Conservation (phyloP, 1,284 basidiomycete genomes). For the Ceratobasidium theobromae region DNA sequence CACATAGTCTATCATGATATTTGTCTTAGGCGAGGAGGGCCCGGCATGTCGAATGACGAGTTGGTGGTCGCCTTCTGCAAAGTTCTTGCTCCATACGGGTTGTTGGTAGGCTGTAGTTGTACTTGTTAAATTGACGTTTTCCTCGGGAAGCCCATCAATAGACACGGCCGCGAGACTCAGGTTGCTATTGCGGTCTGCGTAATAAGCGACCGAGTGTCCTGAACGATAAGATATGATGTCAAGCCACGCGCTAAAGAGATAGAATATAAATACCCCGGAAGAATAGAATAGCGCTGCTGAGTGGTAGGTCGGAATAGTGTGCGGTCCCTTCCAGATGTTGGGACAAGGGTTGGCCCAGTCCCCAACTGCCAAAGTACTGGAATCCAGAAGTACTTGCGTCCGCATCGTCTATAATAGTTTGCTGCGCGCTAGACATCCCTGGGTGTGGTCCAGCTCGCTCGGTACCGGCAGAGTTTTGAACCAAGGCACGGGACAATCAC, state of each 20-base stretch:
- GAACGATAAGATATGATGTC: neutral
- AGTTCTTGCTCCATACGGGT: slow-evolving; percentile 23
- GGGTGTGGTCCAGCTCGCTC: no score
- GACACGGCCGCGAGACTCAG: neutral
- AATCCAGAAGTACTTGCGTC: neutral
- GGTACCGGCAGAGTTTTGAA: no score
- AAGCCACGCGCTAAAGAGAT: neutral
- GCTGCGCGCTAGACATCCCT: neutral
- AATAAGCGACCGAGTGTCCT: slow-evolving; percentile 7
- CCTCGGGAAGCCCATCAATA: neutral
- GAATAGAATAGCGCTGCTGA: slow-evolving; percentile 6
- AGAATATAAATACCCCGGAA: slow-evolving; percentile 11
- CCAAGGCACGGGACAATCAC: no score
- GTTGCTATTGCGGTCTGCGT: neutral
- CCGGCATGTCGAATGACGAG: slow-evolving; percentile 21
- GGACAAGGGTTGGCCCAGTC: neutral
- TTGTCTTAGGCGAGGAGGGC: neutral
- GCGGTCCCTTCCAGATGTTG: neutral
- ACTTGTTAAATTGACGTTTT: slow-evolving; percentile 10
- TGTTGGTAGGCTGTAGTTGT: neutral
- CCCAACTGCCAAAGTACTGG: slow-evolving; percentile 23
- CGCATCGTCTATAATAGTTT: slow-evolving; percentile 2
- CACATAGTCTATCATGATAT: slow-evolving; percentile 28
- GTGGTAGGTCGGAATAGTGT: neutral
- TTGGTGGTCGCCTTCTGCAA: slow-evolving; percentile 22